Conservation (phyloP, 305 asterid genomes). For the Solanum hybrid region DNA sequence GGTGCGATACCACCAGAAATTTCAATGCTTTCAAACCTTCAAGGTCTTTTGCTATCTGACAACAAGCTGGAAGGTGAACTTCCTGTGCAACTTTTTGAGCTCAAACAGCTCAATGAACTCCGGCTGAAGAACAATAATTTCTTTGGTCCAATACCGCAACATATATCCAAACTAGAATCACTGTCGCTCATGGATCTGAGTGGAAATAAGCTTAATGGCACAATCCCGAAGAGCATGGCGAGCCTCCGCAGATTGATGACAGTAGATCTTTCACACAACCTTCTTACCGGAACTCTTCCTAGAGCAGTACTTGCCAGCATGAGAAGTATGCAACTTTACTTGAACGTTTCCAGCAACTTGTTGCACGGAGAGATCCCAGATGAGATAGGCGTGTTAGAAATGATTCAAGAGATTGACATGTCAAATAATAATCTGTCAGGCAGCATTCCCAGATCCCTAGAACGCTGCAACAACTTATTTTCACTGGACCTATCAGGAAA, state of each 20-base stretch:
- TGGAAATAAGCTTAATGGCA: constrained; percentile 55
- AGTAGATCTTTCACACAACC: constrained; percentile 57
- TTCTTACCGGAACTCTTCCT: constrained; percentile 43
- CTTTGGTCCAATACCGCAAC: constrained; percentile 45
- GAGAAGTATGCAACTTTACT: constrained; percentile 52
- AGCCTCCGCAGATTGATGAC: constrained; percentile 29
- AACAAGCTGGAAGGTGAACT: constrained; percentile 50
- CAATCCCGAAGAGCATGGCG: constrained; percentile 38
- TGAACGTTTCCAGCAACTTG: constrained; percentile 59
- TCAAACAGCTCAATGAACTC: constrained; percentile 42
- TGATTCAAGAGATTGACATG: constrained; percentile 67
- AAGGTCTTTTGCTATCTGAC: constrained; percentile 40
- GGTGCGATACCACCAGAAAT: constrained; percentile 53
- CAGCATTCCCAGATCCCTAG: constrained; percentile 38
- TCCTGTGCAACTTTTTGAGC: constrained; percentile 48
- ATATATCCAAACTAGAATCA: constrained; percentile 33
- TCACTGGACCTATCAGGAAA: constrained; percentile 60
- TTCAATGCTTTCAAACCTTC: constrained; percentile 49
- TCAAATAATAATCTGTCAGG: constrained; percentile 59
- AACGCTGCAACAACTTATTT: constrained; percentile 46
- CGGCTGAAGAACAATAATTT: constrained; percentile 40
- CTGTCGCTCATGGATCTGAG: constrained; percentile 57
- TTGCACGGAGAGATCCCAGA: constrained; percentile 52
- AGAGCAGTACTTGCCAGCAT: constrained; percentile 34
- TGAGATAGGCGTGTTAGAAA: constrained; percentile 50